phyloP scores from a whole-genome alignment of 139 green algal species.

The Picochlorum sp. region DNA sequence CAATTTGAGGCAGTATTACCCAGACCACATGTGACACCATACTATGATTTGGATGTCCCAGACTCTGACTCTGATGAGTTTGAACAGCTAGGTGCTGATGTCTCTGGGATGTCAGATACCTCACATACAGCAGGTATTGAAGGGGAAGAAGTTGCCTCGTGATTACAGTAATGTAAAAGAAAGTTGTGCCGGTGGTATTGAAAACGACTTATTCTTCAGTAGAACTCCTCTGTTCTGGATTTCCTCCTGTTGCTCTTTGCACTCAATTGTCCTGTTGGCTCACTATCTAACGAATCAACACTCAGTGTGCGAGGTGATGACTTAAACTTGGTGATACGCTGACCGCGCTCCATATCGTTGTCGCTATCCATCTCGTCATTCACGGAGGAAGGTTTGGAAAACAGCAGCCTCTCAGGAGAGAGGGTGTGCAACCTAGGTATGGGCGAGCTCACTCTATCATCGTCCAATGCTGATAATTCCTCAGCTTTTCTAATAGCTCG shows the following conservation, averaged over 20 bases:
- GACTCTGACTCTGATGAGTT: constrained; percentile 45
- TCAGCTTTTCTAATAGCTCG: constrained; percentile 15
- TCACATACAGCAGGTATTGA: too few species aligned
- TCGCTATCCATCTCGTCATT: too few species aligned
- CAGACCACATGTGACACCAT: constrained; percentile 31
- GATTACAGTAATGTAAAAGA: too few species aligned
- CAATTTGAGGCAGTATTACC: constrained; percentile 54
- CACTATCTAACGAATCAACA: constrained; percentile 16
- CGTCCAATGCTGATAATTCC: not conserved
- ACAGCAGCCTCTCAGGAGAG: not conserved
- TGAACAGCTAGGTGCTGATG: constrained; percentile 10
- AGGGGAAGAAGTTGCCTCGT: too few species aligned
- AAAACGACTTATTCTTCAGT: too few species aligned
- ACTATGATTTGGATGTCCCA: constrained; percentile 31
- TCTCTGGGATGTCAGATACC: constrained; percentile 25
- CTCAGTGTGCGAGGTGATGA: too few species aligned
- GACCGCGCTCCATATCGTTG: too few species aligned
- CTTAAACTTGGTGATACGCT: too few species aligned
- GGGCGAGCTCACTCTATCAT: not conserved
- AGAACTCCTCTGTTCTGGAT: too few species aligned
- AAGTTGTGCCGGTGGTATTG: too few species aligned
- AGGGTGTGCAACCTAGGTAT: not conserved
- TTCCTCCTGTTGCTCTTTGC: too few species aligned
- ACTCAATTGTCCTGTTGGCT: constrained; percentile 2
- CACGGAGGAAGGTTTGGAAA: too few species aligned